Percentiles rank a stretch among this genome's conserved stretches.
Evolutionary conservation across 2,329 filamentous ascomycete genomes (phyloP).

Genomic region (Chalaropsis thielavioides): DNA sequence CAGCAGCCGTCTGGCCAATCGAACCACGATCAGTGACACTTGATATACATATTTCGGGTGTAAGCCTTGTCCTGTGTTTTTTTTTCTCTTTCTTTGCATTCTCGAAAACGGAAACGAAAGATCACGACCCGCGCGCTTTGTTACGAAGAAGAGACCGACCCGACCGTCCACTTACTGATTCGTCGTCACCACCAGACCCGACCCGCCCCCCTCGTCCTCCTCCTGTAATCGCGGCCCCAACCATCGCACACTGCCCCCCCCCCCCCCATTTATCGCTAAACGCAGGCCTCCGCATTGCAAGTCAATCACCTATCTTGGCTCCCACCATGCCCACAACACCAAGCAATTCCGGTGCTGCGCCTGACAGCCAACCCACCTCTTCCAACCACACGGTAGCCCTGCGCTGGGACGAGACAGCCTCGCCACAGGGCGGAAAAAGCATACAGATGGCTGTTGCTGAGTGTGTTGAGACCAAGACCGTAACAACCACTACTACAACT

Average conservation of each 20-base stretch:
- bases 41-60: not conserved
- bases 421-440: slow-evolving; percentile 25
- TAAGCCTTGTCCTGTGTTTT: not conserved
- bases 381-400: slow-evolving; percentile 23
- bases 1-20: not conserved
- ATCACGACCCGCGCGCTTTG: not conserved
- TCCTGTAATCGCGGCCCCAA: not conserved
- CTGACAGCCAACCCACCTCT: slow-evolving; percentile 28
- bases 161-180: not conserved
- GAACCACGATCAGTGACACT: not conserved
- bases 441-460: slow-evolving; percentile 47
- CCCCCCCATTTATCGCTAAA: not conserved
- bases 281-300: not conserved
- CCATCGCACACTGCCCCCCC: not conserved
- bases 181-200: not conserved
- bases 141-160: not conserved
- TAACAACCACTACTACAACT: slow-evolving; percentile 75
- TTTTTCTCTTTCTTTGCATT: not conserved
- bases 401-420: slow-evolving; percentile 32
- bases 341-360: slow-evolving; percentile 25
- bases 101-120: not conserved
- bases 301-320: not conserved
- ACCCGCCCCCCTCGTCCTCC: not conserved
- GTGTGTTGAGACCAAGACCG: slow-evolving; percentile 53
- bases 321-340: slow-evolving; percentile 3